phyloP scores from a whole-genome alignment of 176 grass and related monocot genomes.

The Musa itinerans region DNA sequence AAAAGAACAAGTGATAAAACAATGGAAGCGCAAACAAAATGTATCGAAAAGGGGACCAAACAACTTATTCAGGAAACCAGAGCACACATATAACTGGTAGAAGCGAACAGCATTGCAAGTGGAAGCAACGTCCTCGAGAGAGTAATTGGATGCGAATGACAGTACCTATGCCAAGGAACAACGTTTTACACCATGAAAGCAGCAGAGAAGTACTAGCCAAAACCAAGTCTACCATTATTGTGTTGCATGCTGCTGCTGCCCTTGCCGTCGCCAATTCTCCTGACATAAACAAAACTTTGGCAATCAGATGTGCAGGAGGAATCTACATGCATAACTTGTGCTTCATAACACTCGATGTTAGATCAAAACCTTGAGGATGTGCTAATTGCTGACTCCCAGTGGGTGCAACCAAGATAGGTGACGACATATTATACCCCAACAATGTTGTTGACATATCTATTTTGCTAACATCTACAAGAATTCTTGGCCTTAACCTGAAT shows the following conservation, averaged over 20 bases:
- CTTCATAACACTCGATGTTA: neutral
- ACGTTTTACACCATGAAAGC: neutral
- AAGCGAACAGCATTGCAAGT: constrained; percentile 65
- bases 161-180: constrained; percentile 39
- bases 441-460: constrained; percentile 73
- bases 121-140: constrained; percentile 67
- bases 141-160: constrained; percentile 60
- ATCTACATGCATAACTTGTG: neutral
- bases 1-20: neutral
- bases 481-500: constrained; percentile 65
- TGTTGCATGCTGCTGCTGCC: constrained; percentile 71
- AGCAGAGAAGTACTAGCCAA: neutral
- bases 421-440: constrained; percentile 50
- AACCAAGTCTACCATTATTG: constrained; percentile 45
- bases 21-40: neutral
- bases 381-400: constrained; percentile 55
- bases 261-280: constrained; percentile 83
- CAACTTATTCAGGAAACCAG: neutral
- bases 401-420: constrained; percentile 70
- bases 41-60: neutral
- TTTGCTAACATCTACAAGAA: constrained; percentile 80
- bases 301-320: constrained; percentile 7
- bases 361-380: constrained; percentile 54
- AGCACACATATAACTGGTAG: constrained; percentile 76
- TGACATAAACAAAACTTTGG: constrained; percentile 24